Evolutionary conservation across 73 alveolate species (phyloP).

Genomic region (Paramecium biaurelia): DNA sequence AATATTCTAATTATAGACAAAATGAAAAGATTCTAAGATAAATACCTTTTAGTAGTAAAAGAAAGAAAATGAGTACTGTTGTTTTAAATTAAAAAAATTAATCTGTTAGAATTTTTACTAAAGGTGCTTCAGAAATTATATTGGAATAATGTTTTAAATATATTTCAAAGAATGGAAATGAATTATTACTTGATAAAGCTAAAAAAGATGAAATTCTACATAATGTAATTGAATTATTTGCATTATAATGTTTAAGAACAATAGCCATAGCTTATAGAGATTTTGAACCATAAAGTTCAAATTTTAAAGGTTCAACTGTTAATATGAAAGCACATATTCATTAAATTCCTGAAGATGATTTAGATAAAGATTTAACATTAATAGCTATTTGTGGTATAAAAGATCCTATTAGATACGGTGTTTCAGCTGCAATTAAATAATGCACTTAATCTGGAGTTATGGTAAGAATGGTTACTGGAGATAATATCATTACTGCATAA

Average conservation of each 20-base stretch:
- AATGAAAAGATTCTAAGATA: not conserved
- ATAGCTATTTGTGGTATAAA: conserved; percentile 75
- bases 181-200: conserved; percentile 42
- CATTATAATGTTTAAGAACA: conserved; percentile 77
- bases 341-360: conserved; percentile 52
- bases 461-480: conserved; percentile 98
- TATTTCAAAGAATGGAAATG: conserved; percentile 73
- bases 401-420: conserved; percentile 89
- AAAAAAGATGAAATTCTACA: conserved; percentile 59
- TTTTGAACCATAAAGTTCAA: conserved; percentile 31
- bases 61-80: conserved; percentile 93
- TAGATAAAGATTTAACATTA: conserved; percentile 37
- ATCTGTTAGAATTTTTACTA: conserved; percentile 68
- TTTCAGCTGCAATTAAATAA: conserved; percentile 80
- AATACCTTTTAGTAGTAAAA: conserved; percentile 88
- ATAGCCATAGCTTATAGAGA: conserved; percentile 82
- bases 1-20: conserved; percentile 46
- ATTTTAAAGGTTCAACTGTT: not conserved
- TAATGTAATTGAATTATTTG: conserved; percentile 75
- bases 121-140: conserved; percentile 93
- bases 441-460: conserved; percentile 86
- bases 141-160: conserved; percentile 67
- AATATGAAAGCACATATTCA: not conserved
- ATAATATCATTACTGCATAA: conserved; percentile 91
- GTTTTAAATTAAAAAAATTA: conserved; percentile 69